phyloP scores from a whole-genome alignment of 2,329 filamentous ascomycete genomes.

The Colletotrichum lupini region DNA sequence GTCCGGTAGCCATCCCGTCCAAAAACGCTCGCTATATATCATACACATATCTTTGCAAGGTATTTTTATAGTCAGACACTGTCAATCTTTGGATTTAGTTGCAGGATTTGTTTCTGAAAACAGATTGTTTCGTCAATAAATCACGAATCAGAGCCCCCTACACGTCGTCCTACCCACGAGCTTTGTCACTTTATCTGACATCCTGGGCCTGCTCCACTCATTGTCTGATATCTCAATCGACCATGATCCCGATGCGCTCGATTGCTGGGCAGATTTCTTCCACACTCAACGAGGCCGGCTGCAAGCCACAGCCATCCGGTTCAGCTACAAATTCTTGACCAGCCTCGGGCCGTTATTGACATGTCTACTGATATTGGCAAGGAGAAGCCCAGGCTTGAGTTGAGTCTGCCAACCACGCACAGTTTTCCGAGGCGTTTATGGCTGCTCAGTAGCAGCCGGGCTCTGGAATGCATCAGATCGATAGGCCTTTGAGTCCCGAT shows the following conservation, averaged over 20 bases:
- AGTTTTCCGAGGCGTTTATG: neutral
- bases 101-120: neutral
- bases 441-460: neutral
- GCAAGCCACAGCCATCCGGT: neutral
- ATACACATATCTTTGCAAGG: neutral
- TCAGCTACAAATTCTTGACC: neutral
- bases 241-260: neutral
- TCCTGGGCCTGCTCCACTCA: no score
- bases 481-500: neutral
- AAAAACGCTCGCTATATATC: neutral
- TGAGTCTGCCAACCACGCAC: constrained; percentile 10
- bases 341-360: neutral
- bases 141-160: constrained; percentile 10
- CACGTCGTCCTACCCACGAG: neutral
- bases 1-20: neutral
- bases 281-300: no score
- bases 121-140: neutral
- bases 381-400: neutral
- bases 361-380: neutral
- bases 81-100: neutral
- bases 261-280: no score
- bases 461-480: constrained; percentile 11
- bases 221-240: neutral
- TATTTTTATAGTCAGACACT: neutral
- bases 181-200: neutral